Percentiles rank a stretch among this genome's conserved stretches.
Evolutionary conservation across 306 rosid genomes (phyloP).

Genomic region (Arachis stenosperma): DNA sequence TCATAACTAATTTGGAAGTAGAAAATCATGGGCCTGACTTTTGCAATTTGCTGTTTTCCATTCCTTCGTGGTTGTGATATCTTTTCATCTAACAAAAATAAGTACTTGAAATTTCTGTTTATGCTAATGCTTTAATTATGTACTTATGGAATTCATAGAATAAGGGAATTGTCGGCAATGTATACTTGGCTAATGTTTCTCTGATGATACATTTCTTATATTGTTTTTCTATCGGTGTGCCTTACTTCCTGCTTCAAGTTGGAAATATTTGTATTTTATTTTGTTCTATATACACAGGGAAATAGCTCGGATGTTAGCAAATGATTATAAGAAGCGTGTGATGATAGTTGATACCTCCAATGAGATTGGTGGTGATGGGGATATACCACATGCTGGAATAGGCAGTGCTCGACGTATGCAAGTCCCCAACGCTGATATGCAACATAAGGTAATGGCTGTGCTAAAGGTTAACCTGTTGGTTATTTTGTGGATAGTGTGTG

Average conservation of each 20-base stretch:
- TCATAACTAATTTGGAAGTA: constrained; percentile 17
- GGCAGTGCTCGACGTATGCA: constrained; percentile 98
- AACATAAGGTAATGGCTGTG: constrained; percentile 68
- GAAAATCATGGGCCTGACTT: constrained; percentile 19
- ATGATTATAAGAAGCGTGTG: constrained; percentile 90
- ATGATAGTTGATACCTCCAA: constrained; percentile 99
- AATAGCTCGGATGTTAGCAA: constrained; percentile 91
- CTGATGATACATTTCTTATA: not conserved
- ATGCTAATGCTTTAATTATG: constrained; percentile 7
- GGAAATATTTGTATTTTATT: constrained; percentile 4
- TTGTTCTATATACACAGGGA: constrained; percentile 59
- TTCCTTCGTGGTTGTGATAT: not conserved
- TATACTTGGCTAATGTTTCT: constrained; percentile 20
- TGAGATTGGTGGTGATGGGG: constrained; percentile 99
- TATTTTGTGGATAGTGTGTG: constrained; percentile 26
- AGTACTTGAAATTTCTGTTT: not conserved
- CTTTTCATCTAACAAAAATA: constrained; percentile 6
- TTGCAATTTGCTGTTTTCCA: constrained; percentile 5
- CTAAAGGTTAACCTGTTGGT: constrained; percentile 23
- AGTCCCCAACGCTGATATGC: constrained; percentile 85
- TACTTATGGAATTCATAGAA: not conserved
- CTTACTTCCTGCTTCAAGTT: constrained; percentile 18
- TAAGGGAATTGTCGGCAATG: not conserved
- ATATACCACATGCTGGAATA: constrained; percentile 94
- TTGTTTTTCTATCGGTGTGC: not conserved